These are phyloP conservation scores for Spinellus fusiger DNA, from an alignment of 192 early-diverging fungal species.

Conservation along the genomic window DNA sequence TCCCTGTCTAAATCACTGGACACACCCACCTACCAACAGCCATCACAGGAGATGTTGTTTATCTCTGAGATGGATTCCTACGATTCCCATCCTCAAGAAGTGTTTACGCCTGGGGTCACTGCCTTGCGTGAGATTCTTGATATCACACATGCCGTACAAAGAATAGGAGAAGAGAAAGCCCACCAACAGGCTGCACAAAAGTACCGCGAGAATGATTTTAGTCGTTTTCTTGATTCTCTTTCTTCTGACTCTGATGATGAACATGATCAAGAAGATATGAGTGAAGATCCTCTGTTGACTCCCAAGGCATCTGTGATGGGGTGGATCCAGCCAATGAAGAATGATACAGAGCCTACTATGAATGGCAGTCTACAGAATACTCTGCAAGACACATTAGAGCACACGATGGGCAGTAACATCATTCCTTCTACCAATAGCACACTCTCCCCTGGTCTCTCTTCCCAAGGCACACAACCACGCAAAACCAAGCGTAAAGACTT, in stretches of 20 bases:
- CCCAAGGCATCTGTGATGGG: too few species aligned
- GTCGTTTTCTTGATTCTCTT: background rate
- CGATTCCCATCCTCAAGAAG: constrained; percentile 26
- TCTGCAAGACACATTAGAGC: too few species aligned
- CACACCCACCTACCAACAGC: background rate
- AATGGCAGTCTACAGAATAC: too few species aligned
- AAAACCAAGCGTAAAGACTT: background rate
- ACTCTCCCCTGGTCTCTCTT: background rate
- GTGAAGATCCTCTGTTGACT: too few species aligned
- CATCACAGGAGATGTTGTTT: background rate
- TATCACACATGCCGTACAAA: constrained; percentile 67
- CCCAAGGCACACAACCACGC: background rate
- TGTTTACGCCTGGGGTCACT: constrained; percentile 42
- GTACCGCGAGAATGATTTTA: background rate
- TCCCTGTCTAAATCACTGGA: background rate
- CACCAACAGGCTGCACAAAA: background rate
- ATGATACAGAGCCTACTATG: too few species aligned
- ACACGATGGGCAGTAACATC: too few species aligned
- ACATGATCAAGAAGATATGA: too few species aligned
- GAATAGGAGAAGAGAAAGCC: constrained; percentile 62
- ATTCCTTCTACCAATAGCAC: too few species aligned
- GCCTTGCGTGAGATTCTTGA: constrained; percentile 67
- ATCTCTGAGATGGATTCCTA: background rate
- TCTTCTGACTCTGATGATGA: background rate
- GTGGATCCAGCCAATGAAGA: too few species aligned